Evolutionary conservation across 805 yeast species (phyloP).

Genomic region (Candida nonsorbophila): DNA sequence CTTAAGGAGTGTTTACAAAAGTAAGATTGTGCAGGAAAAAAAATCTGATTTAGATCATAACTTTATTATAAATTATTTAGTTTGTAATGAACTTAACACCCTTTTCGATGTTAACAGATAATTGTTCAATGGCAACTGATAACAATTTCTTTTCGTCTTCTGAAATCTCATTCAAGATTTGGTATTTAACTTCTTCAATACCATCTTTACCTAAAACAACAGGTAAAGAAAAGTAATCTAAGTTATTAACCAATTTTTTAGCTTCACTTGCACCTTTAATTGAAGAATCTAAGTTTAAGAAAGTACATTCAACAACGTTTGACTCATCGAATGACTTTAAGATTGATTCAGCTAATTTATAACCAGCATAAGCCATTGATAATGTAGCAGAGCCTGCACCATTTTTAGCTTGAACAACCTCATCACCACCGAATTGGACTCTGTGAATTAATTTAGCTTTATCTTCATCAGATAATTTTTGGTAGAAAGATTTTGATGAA

Average conservation of each 20-base stretch:
- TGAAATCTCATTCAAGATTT: slow-evolving; percentile 44
- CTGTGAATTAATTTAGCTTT: slow-evolving; percentile 71
- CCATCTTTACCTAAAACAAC: slow-evolving; percentile 52
- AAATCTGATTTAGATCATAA: too few species aligned
- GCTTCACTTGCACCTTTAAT: slow-evolving; percentile 51
- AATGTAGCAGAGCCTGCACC: slow-evolving; percentile 84
- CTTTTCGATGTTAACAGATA: slow-evolving; percentile 52
- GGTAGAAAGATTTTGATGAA: slow-evolving; percentile 24
- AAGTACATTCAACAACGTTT: slow-evolving; percentile 44
- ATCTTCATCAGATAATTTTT: slow-evolving; percentile 52
- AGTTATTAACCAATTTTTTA: slow-evolving; percentile 35
- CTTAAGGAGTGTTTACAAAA: too few species aligned
- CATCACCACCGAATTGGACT: slow-evolving; percentile 92
- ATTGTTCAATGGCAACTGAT: slow-evolving; percentile 47
- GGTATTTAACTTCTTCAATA: slow-evolving; percentile 49
- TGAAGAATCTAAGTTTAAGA: slow-evolving; percentile 44
- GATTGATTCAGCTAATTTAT: slow-evolving; percentile 64
- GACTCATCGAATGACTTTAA: slow-evolving; percentile 48
- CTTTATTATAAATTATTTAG: too few species aligned
- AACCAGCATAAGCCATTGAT: slow-evolving; percentile 86
- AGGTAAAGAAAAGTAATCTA: slow-evolving; percentile 61
- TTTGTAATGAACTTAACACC: slow-evolving; percentile 45
- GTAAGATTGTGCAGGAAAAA: not conserved
- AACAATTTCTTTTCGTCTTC: slow-evolving; percentile 53
- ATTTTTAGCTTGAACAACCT: slow-evolving; percentile 78